Evolutionary conservation across 805 yeast genomes (phyloP), one percentile per base, ranked within the genome.

Genomic region (Yamadazyma insecticola): DNA sequence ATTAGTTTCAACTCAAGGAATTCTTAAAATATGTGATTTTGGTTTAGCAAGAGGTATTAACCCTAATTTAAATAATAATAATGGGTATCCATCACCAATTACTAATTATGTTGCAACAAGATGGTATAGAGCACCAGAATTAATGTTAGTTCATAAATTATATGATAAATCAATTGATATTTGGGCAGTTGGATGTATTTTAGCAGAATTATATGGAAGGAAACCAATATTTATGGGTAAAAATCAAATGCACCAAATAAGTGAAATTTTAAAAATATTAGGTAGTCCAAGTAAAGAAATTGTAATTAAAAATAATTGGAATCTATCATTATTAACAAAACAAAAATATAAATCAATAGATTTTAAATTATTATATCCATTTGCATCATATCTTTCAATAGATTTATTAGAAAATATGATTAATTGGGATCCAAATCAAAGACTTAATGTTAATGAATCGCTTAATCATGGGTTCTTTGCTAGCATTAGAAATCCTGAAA

Each of bases 101-200:
- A 84, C 95, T 8, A 80, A 77, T 44, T 89, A 89, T 50, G 96
- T 89, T 15, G 96, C 96, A 0, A 89, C 97, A 0, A 62, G 97
- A 36, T 89, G 96, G 96, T 89, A 89, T 49, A 67, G 97, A 26
- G 96, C 97, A 0, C 97, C 97, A 0, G 97, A 89, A 48, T 65
- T 89, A 28, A 74, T 89, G 26, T 55, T 88, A 20, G 70, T 83
- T 8, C 29, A 20, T 6, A 70, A 66, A 30, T 48, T 44, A 12
- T 86, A 86, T 49, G 70, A 77, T 3, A 81, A 81, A 33, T 54
- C 70, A 15, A 81, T 89, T 28, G 97, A 89, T 53, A 67, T 89
- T 65, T 89, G 97, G 97, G 88, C 96, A 0, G 76, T 81, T 7
- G 97, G 97, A 1, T 89, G 97, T 50, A 87, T 89, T 7, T 57